Percentiles rank a stretch among this genome's conserved stretches.
phyloP scores from a whole-genome alignment of 164 flowering plant species.

The Hamamelis virginiana region DNA sequence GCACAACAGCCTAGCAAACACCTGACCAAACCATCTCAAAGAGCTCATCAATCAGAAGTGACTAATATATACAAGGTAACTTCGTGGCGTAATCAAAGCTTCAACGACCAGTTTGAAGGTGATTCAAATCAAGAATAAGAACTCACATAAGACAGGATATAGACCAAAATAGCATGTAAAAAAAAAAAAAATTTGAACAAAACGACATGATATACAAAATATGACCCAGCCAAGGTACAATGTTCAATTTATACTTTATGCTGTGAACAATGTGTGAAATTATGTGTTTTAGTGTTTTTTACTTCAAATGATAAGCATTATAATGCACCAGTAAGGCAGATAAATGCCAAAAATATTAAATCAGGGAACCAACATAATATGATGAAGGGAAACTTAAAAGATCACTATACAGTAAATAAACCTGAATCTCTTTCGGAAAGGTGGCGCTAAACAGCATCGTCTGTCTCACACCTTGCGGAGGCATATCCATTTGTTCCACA shows the following conservation, averaged over 20 bases:
- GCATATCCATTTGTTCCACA: slow-evolving; percentile 15
- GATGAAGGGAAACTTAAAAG: neutral
- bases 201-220: neutral
- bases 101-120: neutral
- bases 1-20: neutral
- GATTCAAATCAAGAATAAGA: neutral
- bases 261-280: too few species aligned
- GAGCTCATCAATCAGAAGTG: neutral
- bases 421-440: slow-evolving; percentile 19
- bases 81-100: neutral
- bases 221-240: too few species aligned
- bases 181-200: neutral
- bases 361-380: neutral
- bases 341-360: too few species aligned
- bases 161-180: neutral
- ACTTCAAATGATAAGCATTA: neutral
- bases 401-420: neutral
- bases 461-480: slow-evolving; percentile 10
- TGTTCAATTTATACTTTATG: too few species aligned
- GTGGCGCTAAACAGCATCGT: slow-evolving; percentile 17
- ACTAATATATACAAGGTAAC: neutral
- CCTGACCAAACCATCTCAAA: neutral
- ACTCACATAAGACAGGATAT: neutral
- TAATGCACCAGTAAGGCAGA: neutral
- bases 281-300: too few species aligned